These are phyloP conservation scores for Peronospora tabacina DNA, from an alignment of 352 stramenopile genomes.

Conservation along the genomic window DNA sequence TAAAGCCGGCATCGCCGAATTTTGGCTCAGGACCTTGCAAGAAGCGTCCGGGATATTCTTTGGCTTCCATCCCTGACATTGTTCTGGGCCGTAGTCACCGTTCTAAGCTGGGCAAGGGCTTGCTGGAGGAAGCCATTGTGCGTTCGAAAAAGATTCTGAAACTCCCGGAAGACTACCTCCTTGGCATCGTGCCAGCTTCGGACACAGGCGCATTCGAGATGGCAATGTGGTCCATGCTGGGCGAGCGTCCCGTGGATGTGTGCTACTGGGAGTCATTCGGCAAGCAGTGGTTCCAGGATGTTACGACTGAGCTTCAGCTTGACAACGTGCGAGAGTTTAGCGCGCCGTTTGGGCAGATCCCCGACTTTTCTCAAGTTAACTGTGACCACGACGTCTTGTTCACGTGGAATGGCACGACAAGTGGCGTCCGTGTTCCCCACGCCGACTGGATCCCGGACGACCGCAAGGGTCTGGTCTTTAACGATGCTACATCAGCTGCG, in stretches of 20 bases:
- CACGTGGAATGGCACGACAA: conserved; percentile 99
- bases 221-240: conserved; percentile 99
- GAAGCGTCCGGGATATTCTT: conserved; percentile 94
- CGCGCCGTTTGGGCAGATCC: conserved; percentile 94
- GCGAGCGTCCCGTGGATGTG: conserved; percentile 87
- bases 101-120: conserved; percentile 94
- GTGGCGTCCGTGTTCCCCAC: conserved; percentile 93
- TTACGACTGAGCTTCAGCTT: conserved; percentile 91
- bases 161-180: conserved; percentile 92
- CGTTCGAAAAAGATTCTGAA: conserved; percentile 92
- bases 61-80: conserved; percentile 83
- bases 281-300: conserved; percentile 94
- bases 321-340: conserved; percentile 90
- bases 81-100: conserved; percentile 93
- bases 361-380: conserved; percentile 90
- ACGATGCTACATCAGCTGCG: conserved; percentile 96
- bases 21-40: conserved; percentile 98
- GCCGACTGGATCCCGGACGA: conserved; percentile 94
- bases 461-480: conserved; percentile 93
- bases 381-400: conserved; percentile 96
- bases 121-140: conserved; percentile 92
- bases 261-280: conserved; percentile 98
- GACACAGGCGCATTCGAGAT: conserved; percentile 99
- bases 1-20: conserved; percentile 85
- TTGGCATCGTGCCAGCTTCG: conserved; percentile 96